These are phyloP conservation scores for Aspergillus fischeri DNA, from an alignment of 2,329 filamentous ascomycete species.

Conservation along the genomic window DNA sequence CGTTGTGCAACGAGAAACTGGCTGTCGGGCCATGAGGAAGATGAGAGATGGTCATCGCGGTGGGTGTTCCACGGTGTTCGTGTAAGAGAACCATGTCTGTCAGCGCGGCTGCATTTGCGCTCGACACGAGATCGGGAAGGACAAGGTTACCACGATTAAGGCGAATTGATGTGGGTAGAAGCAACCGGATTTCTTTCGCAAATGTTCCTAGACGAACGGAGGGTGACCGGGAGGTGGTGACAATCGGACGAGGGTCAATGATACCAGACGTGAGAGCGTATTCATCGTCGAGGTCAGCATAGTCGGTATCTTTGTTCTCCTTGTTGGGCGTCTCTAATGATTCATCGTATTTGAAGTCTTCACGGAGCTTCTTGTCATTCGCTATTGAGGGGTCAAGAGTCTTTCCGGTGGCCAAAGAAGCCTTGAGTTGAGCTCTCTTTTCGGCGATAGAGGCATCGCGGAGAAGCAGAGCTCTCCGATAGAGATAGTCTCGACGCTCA, in stretches of 20 bases:
- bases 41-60: slow-evolving; percentile 80
- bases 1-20: slow-evolving; percentile 87
- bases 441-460: slow-evolving; percentile 90
- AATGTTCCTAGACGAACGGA: slow-evolving; percentile 82
- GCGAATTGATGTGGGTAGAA: slow-evolving; percentile 80
- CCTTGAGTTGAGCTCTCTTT: slow-evolving; percentile 81
- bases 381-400: slow-evolving; percentile 77
- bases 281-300: slow-evolving; percentile 84
- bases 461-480: slow-evolving; percentile 79
- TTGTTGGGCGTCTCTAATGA: slow-evolving; percentile 57
- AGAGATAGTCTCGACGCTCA: slow-evolving; percentile 82
- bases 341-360: slow-evolving; percentile 93
- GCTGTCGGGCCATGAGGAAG: slow-evolving; percentile 84
- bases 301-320: slow-evolving; percentile 74
- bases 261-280: slow-evolving; percentile 89
- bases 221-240: slow-evolving; percentile 87
- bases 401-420: slow-evolving; percentile 83
- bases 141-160: slow-evolving; percentile 90
- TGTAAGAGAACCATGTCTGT: slow-evolving; percentile 84
- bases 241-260: slow-evolving; percentile 80
- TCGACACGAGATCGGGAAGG: slow-evolving; percentile 76
- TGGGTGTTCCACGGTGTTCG: slow-evolving; percentile 89
- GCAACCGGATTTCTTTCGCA: slow-evolving; percentile 81
- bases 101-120: slow-evolving; percentile 73
- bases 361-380: slow-evolving; percentile 76